A percentile compares a stretch with the other conserved stretches of the same genome.
Conservation (phyloP, 1,284 basidiomycete genomes). For the Trametes sp. region DNA sequence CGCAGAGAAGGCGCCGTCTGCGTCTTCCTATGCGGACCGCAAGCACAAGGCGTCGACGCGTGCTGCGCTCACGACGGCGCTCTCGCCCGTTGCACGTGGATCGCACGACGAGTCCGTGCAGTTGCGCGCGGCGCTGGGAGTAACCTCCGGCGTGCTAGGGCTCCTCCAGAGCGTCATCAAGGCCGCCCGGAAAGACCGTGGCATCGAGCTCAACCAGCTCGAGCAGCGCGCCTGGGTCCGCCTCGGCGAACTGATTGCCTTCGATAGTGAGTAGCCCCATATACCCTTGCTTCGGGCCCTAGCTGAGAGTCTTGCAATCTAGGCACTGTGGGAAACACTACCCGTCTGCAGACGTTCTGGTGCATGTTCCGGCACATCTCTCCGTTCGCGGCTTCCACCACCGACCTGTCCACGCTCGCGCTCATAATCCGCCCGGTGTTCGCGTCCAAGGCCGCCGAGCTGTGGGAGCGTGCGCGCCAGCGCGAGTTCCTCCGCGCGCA, state of each 20-base stretch:
- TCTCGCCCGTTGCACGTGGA: constrained; percentile 45
- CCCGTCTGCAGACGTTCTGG: constrained; percentile 58
- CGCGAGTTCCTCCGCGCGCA: constrained; percentile 50
- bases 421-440: constrained; percentile 56
- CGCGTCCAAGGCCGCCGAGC: constrained; percentile 45
- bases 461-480: constrained; percentile 43
- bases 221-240: constrained; percentile 62
- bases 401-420: constrained; percentile 64
- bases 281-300: background rate
- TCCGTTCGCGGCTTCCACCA: constrained; percentile 47
- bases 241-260: constrained; percentile 58
- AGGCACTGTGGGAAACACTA: constrained; percentile 48
- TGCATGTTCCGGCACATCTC: constrained; percentile 54
- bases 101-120: constrained; percentile 46
- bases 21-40: background rate
- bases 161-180: constrained; percentile 46
- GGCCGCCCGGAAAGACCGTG: constrained; percentile 38
- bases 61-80: constrained; percentile 44
- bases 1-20: constrained; percentile 2
- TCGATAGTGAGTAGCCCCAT: constrained; percentile 50
- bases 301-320: background rate
- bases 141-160: constrained; percentile 50
- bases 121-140: constrained; percentile 50
- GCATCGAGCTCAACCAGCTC: constrained; percentile 51
- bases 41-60: constrained; percentile 32